Base-by-base conservation (phyloP, 1,284 basidiomycete genomes). In the Salmacisia buchloeana region DNA sequence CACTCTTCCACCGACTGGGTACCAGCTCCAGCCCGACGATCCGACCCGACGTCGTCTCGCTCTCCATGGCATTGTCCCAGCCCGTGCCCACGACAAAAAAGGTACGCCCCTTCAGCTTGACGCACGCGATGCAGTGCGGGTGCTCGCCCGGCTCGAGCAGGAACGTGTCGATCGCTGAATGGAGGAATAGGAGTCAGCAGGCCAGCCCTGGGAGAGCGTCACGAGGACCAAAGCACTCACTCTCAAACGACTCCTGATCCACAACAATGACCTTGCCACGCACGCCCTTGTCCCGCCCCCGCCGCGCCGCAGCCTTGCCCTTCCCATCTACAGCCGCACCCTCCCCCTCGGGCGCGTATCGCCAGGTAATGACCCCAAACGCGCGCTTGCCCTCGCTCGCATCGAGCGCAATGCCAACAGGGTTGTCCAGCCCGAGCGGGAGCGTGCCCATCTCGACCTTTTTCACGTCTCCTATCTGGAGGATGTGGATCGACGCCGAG, bases 71-170 rank as follows among this genome's bases (percentile, higher is more conserved):
- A 10, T 60, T 41, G 34, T 63, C 46, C 36, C 63, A 71, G 41
- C 76, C 76, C 4, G 76, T 77, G 33, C 76, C 76, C 3, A 76
- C 66, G 3, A 75, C 69, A 5, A 78, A 58, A 59, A 64, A 54
- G 41, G 65, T 60, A 34, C 59, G 56, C 1, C 52, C 69, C 5
- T 66, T 49, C 2, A 67, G 46, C 3, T 27, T 25, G 29, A 73
- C 39, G 35, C 64, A 35, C 1, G 64, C 61, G 39, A 76, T 63
- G 54, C 74, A 73, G 43, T 75, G 72, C 10, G 76, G 71, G 10
- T 74, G 65, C 67, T 78, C 75, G 41, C 68, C 64, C 27, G 61
- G 21, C 34, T 73, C 64, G n/a, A 77, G 63, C 12, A 58, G 49
- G 23, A 68, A 59, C 41, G 67, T 62, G 49, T 69, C 69, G 21